Evolutionary conservation across 352 stramenopile genomes (phyloP), one percentile per base, ranked within the genome.

Genomic region (Hyaloperonospora arabidopsidis): DNA sequence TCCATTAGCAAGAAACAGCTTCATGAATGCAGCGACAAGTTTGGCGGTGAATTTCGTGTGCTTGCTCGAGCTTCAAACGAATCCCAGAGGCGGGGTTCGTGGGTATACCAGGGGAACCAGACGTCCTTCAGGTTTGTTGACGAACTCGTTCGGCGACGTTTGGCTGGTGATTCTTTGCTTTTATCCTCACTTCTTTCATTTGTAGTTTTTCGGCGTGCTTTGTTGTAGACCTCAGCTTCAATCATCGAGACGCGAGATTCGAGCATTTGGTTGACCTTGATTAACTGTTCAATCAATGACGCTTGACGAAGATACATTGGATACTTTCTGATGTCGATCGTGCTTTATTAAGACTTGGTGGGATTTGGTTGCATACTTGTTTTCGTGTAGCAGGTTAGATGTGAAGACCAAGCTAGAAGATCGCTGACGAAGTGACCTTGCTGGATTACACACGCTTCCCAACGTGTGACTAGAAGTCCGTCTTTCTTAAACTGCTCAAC

Each of bases 31-130:
- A 29, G 7, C 25, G 25, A 61, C 15, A 11, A 25, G 19, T 34
- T 56, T 55, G 25, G 11, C 5, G 5, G 17, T 48, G 1, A 15
- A 61, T 22, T 40, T 45, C 8, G 25, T 50, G 54, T 54, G 54
- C 39, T 61, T 60, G 6, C 46, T 48, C 2, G 28, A 15, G 0
- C 1, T 14, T 60, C 45, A 1, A 14, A 29, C 19, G 45, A 54
- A 21, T 18, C 45, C 55, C 48, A 57, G 6, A 57, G 44, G 0
- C 48, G 47, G 3, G 41, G 41, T 19, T 57, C 48, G 1, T 62
- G 47, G 15, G 48, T 19, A 23, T 62, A 62, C 46, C 46, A 61
- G 1, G 45, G 13, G 28, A 51, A 61, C 54, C 47, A 56, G n/a
- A 35, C 47, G 8, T 48, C 47, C 15, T 43, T 47, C 25, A 49